Evolutionary conservation across 176 grass and related monocot species (phyloP), one percentile per base, ranked within the genome.

Genomic region (Hyparrhenia diplandra): DNA sequence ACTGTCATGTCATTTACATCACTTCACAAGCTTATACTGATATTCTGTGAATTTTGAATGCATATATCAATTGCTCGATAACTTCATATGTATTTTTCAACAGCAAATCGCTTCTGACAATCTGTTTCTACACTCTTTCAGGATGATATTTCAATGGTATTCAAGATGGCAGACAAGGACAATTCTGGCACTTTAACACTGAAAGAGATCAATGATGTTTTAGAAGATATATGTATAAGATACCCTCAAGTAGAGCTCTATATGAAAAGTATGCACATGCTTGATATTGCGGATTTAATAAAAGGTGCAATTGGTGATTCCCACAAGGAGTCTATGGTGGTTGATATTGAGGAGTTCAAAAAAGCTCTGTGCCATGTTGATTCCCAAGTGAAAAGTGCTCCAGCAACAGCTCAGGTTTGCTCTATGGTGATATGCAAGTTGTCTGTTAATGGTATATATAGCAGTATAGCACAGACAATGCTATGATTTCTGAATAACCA

Each of bases 311-410:
- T 93, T 78, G 92, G 87, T 67, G 85, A 94, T 83, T 47, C 82
- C 23, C 51, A 90, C 36, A 96, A 90, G 60, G 88, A 93, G 76
- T 78, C 84, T 5, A 78, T 90, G 75, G 89, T 86, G 20, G 49
- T 98, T 60, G 63, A 94, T 76, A 93, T 95, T 84, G 95, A 98
- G 87, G 90, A 95, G 78, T 98, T 98, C 82, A 98, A 95, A 90
- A 94, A 89, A 24, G 92, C 92, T 71, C 68, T 95, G 42, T 55
- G 62, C 55, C 67, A 93, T 57, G 95, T 93, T 5, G 95, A 98
- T 85, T 92, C 95, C 39, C 83, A 95, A 85, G 90, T 98, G 24
- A 98, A 98, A 86, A 91, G 63, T 73, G 81, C 85, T 80, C 95
- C 95, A 41, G 92, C 95, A 39, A 98, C 95, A 40, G 95, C 95